A percentile compares a stretch with the other conserved stretches of the same genome.
Evolutionary conservation across 495 filamentous ascomycete species (phyloP).

Genomic region (Amphirosellinia nigrospora): DNA sequence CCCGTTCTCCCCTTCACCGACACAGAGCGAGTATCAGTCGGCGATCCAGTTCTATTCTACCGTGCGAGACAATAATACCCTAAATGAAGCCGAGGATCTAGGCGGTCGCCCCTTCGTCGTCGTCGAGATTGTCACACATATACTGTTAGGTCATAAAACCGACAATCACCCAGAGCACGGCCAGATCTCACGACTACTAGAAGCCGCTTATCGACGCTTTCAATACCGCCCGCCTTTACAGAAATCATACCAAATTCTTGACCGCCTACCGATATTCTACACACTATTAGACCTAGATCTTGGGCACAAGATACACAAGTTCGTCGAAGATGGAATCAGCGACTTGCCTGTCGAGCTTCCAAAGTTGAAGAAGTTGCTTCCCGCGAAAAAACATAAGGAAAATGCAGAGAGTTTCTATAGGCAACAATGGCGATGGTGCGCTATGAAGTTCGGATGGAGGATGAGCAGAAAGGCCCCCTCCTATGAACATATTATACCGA

Average conservation of each 20-base stretch:
- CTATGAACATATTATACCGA: conserved; percentile 9
- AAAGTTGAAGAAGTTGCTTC: neutral
- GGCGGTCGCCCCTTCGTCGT: conserved; percentile 11
- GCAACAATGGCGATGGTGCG: conserved; percentile 19
- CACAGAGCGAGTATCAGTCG: conserved; percentile 13
- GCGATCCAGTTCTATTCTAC: conserved; percentile 8
- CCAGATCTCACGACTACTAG: conserved; percentile 9
- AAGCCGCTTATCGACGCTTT: conserved; percentile 10
- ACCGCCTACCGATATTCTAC: conserved; percentile 19
- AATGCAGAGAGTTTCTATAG: conserved; percentile 4
- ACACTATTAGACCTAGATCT: conserved; percentile 15
- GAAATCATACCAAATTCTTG: conserved; percentile 11
- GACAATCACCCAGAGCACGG: neutral
- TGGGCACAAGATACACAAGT: conserved; percentile 21
- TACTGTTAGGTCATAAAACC: neutral
- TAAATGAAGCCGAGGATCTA: conserved; percentile 12
- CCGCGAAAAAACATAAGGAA: neutral
- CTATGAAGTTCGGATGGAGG: conserved; percentile 10
- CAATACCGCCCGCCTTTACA: neutral
- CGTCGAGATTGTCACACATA: neutral
- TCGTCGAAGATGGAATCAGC: conserved; percentile 9
- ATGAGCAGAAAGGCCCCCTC: conserved; percentile 6
- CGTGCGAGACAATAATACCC: conserved; percentile 14
- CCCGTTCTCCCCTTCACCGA: neutral
- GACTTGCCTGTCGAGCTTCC: conserved; percentile 6